Evolutionary conservation across 345 rosid species (phyloP).

Genomic region (Sisymbrium irio): DNA sequence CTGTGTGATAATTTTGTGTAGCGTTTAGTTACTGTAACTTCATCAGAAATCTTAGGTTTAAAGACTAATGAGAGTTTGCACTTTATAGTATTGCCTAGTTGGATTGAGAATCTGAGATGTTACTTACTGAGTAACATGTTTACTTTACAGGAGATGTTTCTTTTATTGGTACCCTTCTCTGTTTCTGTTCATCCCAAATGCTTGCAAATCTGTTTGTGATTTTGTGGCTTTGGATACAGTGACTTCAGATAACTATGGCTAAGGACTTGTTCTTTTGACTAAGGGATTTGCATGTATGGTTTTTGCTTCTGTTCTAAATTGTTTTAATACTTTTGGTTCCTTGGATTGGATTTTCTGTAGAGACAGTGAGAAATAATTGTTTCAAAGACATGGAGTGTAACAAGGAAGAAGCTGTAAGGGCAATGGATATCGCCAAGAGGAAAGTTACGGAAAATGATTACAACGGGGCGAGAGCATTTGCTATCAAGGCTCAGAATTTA

Average conservation of each 20-base stretch:
- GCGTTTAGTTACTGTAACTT: background rate
- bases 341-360: background rate
- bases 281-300: constrained; percentile 19
- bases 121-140: background rate
- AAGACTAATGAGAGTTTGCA: background rate
- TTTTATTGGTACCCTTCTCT: background rate
- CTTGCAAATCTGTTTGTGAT: background rate
- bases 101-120: background rate
- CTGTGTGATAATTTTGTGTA: background rate
- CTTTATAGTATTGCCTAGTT: background rate
- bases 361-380: background rate
- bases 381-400: constrained; percentile 65
- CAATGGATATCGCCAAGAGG: constrained; percentile 74
- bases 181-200: background rate
- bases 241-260: background rate
- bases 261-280: background rate
- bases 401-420: constrained; percentile 73
- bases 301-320: background rate
- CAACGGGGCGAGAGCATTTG: constrained; percentile 58
- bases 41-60: background rate
- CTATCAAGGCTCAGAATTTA: constrained; percentile 66
- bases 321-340: background rate
- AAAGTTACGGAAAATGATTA: constrained; percentile 61
- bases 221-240: background rate
- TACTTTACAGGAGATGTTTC: too few relatives aligned